A percentile compares a stretch with the other conserved stretches of the same genome.
These are phyloP conservation scores for Microdochium bolleyi DNA, from an alignment of 2,329 filamentous ascomycete genomes.

Conservation along the genomic window DNA sequence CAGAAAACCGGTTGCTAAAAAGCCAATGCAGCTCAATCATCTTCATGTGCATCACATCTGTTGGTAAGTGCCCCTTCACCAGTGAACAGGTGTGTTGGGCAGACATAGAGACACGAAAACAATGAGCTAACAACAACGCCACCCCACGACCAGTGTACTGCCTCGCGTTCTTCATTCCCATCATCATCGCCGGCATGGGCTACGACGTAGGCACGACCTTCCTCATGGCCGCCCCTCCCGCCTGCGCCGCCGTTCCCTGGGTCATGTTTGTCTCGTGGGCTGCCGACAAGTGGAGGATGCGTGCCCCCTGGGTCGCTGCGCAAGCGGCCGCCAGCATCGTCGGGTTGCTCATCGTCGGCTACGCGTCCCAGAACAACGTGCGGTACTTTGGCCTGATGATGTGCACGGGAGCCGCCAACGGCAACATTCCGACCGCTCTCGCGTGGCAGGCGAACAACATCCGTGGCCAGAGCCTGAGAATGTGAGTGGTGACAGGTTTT, in stretches of 20 bases:
- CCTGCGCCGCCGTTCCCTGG: neutral
- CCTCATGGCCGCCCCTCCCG: neutral
- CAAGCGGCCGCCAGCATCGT: neutral
- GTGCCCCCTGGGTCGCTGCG: neutral
- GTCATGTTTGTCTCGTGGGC: neutral
- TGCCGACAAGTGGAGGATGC: neutral
- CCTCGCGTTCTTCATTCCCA: neutral
- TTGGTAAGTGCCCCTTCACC: neutral
- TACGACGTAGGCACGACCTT: neutral
- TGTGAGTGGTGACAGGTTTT: neutral
- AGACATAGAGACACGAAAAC: too few relatives aligned
- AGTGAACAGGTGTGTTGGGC: too few relatives aligned
- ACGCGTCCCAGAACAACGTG: neutral
- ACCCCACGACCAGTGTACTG: neutral
- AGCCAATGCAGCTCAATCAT: neutral
- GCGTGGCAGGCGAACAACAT: conserved; percentile 1
- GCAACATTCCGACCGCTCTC: neutral
- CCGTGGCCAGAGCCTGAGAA: neutral
- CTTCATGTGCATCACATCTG: neutral
- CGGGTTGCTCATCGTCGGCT: neutral
- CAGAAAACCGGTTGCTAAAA: neutral
- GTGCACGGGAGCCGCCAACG: neutral
- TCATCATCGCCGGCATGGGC: conserved; percentile 1
- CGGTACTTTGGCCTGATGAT: neutral
- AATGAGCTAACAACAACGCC: neutral